Base-by-base conservation (phyloP, 2,329 filamentous ascomycete species). In the Xylariaceae sp. region DNA sequence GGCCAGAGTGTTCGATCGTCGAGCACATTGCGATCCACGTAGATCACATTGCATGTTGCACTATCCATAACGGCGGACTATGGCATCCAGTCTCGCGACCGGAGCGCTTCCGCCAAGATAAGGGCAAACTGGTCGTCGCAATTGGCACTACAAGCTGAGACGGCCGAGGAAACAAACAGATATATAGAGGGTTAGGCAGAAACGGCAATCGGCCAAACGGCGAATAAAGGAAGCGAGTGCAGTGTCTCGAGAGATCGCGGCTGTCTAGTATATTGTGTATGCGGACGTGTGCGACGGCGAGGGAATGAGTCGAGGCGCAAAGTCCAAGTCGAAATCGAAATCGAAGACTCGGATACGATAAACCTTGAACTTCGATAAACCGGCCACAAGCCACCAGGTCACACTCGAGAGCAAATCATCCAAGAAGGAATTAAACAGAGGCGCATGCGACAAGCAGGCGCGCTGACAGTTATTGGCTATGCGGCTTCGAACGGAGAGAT, bases 71-170 rank as follows among this genome's bases (percentile, higher is more conserved):
- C 79, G 75, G 75, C 74, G 75, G 76, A 73, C 70, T 75, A 73
- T 75, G 78, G 80, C 81, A 81, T 78, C 81, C 81, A 84, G 82
- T 82, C 82, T 79, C 73, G 71, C 77, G 81, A 84, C 81, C 77
- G 81, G 80, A 81, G 77, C 80, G 77, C 80, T 79, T 79, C 76
- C 75, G 74, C 79, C 80, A 75, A 56, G 56, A 41, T 53, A 45
- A 48, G 51, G 45, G 42, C 51, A 46, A 51, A 32, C 45, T 46
- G 48, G 62, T 62, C 57, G 57, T 61, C 65, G 60, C 68, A 66
- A 63, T 61, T 52, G 57, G 58, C 23, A 43, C 41, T 56, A 57
- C 54, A 56, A 62, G 47, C 55, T 40, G 43, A 44, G 32, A 20
- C 5, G 37, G 55, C 44, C 20, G 52, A 52, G 42, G 44, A 42